A percentile compares a stretch with the other conserved stretches of the same genome.
Evolutionary conservation across 192 early-diverging fungal species (phyloP).

Genomic region (Gonapodya prolifera): DNA sequence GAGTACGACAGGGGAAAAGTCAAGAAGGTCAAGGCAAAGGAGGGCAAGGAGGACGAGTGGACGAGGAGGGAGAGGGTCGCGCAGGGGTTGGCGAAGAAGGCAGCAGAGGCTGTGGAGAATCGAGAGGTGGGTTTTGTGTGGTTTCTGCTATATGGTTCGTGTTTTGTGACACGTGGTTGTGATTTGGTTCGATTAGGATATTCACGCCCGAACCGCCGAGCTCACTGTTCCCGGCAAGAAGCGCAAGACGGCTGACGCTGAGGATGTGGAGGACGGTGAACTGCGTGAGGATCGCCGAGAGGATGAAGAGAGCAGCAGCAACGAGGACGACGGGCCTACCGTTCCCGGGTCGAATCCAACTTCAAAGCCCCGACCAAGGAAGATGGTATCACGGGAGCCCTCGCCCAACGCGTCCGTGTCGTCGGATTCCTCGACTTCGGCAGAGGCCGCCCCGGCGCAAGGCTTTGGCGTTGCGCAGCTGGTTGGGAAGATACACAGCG

Average conservation of each 20-base stretch:
- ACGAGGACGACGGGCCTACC: neutral
- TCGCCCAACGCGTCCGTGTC: neutral
- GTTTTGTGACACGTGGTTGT: neutral
- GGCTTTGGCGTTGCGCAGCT: neutral
- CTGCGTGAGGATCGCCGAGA: neutral
- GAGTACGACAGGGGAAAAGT: constrained; percentile 62
- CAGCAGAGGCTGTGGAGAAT: neutral
- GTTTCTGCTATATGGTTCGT: neutral
- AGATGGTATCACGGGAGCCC: neutral
- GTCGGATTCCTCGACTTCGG: neutral
- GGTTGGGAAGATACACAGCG: neutral
- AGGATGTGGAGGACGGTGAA: neutral
- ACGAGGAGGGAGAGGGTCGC: neutral
- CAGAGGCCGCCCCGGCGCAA: neutral
- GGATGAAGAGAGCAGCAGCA: neutral
- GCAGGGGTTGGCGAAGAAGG: neutral
- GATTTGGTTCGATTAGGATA: neutral
- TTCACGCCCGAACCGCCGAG: neutral
- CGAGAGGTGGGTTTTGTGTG: neutral
- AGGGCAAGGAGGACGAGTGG: constrained; percentile 21
- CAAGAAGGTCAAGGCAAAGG: constrained; percentile 59
- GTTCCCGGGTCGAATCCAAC: neutral
- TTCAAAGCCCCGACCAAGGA: neutral
- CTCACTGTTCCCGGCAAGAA: neutral
- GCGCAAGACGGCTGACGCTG: neutral